These are phyloP conservation scores for Linum tenue DNA, from an alignment of 345 rosid genomes.

Conservation along the genomic window DNA sequence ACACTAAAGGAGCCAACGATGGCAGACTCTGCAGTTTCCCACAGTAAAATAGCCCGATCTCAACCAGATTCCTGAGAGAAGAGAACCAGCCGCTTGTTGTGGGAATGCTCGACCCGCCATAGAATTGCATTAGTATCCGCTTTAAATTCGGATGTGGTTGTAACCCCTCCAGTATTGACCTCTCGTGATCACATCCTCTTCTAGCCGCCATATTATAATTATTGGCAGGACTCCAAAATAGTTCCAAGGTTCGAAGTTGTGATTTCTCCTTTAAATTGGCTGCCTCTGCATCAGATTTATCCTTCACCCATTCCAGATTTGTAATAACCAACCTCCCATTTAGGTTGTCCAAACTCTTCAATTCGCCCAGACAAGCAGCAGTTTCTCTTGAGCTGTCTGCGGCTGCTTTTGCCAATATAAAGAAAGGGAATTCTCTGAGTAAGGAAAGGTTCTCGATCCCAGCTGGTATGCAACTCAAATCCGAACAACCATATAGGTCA, in stretches of 20 bases:
- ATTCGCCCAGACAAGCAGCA: constrained; percentile 6
- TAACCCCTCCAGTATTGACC: constrained; percentile 1
- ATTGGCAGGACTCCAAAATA: constrained; percentile 6
- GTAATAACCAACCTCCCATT: constrained; percentile 1
- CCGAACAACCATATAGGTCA: not conserved
- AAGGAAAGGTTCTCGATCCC: constrained; percentile 15
- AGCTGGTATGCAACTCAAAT: constrained; percentile 14
- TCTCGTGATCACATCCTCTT: not conserved
- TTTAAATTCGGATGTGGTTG: not conserved
- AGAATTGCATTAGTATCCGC: constrained; percentile 5
- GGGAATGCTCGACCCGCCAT: constrained; percentile 1
- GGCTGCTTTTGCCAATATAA: not conserved
- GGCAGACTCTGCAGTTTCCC: constrained; percentile 7
- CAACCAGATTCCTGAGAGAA: constrained; percentile 4
- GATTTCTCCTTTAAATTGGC: constrained; percentile 14
- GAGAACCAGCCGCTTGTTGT: constrained; percentile 4
- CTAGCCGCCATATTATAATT: not conserved
- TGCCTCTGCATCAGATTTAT: constrained; percentile 2
- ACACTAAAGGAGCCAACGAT: too few species aligned
- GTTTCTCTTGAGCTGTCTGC: not conserved
- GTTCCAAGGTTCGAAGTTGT: constrained; percentile 2
- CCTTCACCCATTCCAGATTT: constrained; percentile 1
- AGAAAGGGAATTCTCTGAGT: constrained; percentile 13
- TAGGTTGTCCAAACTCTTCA: constrained; percentile 7
- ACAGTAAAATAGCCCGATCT: not conserved